Evolutionary conservation across 2,329 filamentous ascomycete species (phyloP), one percentile per base, ranked within the genome.

Genomic region (Hypoxylon sp.): DNA sequence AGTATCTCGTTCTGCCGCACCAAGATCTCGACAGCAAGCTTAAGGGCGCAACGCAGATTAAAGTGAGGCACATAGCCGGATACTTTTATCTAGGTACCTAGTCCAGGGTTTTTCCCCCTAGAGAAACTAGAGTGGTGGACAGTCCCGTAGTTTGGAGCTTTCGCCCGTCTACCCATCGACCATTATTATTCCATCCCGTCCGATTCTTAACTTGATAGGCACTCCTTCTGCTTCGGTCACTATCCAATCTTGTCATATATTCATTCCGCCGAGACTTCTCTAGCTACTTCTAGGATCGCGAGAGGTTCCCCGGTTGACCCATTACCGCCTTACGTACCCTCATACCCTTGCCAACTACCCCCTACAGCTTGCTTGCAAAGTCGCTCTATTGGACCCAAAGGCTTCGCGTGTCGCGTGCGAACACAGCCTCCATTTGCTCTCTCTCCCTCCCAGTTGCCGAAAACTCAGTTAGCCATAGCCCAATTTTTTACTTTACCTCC

Each of bases 381-480:
- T 51, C 52, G 62, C 50, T 54, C 55, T 53, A 70, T 67, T 71
- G 67, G 67, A 52, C 58, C 57, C 65, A 33, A 61, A 44, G 33
- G 46, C 58, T 66, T 67, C 42, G 66, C 69, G 66, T 67, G 67
- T 67, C 67, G 69, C 69, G 69, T 70, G 62, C 59, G 50, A 66
- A 60, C 61, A 65, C 60, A 63, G 54, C 55, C 63, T 63, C 58
- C 59, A 61, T 44, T 47, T 22, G 37, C 35, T 57, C 54, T 29
- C n/a, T 29, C n/a, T n/a, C n/a, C n/a, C 26, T 31, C 39, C 37
- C 48, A 50, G 42, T 55, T 19, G 46, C 44, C 59, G 29, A 53
- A 61, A 61, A 54, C 50, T 54, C 39, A 39, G 50, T 44, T 48
- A 39, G 52, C 52, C n/a, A 54, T 55, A 48, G 19, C 51, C 19